Conservation (phyloP, 2,329 filamentous ascomycete species). For the Magnaporthales sp. region DNA sequence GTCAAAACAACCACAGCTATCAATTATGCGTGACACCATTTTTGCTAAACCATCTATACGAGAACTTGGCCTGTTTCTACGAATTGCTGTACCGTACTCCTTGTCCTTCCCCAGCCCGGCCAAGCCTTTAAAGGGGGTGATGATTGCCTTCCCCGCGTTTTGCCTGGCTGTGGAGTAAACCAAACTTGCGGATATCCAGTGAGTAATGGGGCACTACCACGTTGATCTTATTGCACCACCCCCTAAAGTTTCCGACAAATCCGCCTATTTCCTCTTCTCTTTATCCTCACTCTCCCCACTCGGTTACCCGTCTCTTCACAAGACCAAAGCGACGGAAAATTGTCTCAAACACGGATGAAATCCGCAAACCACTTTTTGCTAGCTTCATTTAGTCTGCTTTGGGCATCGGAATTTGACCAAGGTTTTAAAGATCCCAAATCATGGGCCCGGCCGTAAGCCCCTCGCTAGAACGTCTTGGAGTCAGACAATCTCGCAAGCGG, state of each 20-base stretch:
- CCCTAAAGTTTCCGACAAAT: neutral
- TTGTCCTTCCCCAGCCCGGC: no score
- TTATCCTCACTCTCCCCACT: neutral
- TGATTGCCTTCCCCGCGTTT: no score
- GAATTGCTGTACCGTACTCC: no score
- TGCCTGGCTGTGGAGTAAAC: no score
- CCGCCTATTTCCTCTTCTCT: neutral
- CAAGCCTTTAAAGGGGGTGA: no score
- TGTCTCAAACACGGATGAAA: neutral
- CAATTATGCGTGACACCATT: no score
- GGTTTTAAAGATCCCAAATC: neutral
- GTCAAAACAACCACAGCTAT: no score
- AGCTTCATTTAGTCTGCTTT: neutral
- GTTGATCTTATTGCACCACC: neutral
- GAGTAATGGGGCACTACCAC: no score
- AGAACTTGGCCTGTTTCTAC: no score
- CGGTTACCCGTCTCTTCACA: neutral
- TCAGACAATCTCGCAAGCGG: neutral
- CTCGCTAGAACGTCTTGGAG: neutral
- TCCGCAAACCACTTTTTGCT: neutral
- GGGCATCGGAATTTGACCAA: neutral
- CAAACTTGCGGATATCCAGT: no score
- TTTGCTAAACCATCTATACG: no score
- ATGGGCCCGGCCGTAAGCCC: neutral
- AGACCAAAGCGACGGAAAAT: neutral